These are phyloP conservation scores for Protomyces arabidopsidicola DNA, from an alignment of 1,139 yeast species.

Conservation along the genomic window DNA sequence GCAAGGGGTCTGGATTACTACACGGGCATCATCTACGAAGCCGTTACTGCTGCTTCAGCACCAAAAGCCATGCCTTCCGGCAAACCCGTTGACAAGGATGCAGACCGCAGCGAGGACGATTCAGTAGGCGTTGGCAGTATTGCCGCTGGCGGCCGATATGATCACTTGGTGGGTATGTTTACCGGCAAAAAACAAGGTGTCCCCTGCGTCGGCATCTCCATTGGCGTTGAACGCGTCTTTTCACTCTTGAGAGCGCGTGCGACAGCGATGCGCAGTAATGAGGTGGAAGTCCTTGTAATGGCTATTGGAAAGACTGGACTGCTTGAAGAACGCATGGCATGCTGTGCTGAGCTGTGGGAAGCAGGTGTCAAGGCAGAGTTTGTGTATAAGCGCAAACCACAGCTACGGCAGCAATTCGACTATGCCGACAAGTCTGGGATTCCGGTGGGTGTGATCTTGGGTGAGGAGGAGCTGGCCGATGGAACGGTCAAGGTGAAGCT, in stretches of 20 bases:
- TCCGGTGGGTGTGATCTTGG: constrained; percentile 82
- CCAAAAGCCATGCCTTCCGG: constrained; percentile 50
- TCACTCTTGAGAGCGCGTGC: constrained; percentile 79
- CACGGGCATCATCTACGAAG: constrained; percentile 94
- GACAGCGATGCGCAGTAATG: constrained; percentile 56
- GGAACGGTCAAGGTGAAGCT: constrained; percentile 81
- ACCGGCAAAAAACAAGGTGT: constrained; percentile 72
- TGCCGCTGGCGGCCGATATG: constrained; percentile 98
- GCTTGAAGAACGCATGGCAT: constrained; percentile 81
- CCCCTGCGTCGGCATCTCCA: constrained; percentile 95
- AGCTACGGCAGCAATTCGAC: constrained; percentile 91
- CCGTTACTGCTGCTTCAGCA: constrained; percentile 89
- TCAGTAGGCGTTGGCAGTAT: constrained; percentile 97
- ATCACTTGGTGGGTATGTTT: constrained; percentile 93
- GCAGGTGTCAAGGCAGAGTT: constrained; percentile 88
- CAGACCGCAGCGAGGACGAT: constrained; percentile 74
- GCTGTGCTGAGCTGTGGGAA: constrained; percentile 77
- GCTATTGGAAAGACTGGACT: constrained; percentile 96
- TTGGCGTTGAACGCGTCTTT: constrained; percentile 92
- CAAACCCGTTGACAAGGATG: constrained; percentile 50
- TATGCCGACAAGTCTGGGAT: constrained; percentile 96
- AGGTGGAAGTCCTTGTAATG: constrained; percentile 92
- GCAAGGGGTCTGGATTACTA: constrained; percentile 97
- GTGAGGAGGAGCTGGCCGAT: constrained; percentile 82
- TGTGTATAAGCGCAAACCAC: constrained; percentile 85